Percentiles rank a stretch among this genome's conserved stretches.
phyloP scores from a whole-genome alignment of 352 stramenopile genomes.

The Pythium phragmitis region DNA sequence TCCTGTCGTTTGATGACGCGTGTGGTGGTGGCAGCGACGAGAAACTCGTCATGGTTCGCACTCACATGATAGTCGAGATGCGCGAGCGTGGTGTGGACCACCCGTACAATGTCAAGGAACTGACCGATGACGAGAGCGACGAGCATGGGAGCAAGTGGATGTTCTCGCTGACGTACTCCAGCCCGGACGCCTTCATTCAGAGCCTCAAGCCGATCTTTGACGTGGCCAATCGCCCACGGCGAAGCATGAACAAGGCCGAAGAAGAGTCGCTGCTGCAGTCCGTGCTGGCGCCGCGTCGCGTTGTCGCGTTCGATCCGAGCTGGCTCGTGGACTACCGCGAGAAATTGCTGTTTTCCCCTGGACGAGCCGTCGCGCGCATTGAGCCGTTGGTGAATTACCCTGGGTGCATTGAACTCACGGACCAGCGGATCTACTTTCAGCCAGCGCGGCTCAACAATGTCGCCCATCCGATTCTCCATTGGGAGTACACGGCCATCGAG shows the following conservation, averaged over 20 bases:
- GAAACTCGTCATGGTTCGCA: slow-evolving; percentile 70
- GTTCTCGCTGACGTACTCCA: slow-evolving; percentile 85
- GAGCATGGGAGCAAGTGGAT: slow-evolving; percentile 43
- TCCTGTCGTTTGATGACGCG: slow-evolving; percentile 48
- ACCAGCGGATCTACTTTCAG: slow-evolving; percentile 89
- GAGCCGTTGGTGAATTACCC: slow-evolving; percentile 90
- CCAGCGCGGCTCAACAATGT: slow-evolving; percentile 92
- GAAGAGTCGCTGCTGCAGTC: slow-evolving; percentile 77
- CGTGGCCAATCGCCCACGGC: slow-evolving; percentile 41
- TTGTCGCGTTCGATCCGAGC: slow-evolving; percentile 85
- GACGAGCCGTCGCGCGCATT: slow-evolving; percentile 86
- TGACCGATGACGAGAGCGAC: slow-evolving; percentile 14
- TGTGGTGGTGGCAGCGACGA: slow-evolving; percentile 28
- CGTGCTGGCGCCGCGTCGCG: slow-evolving; percentile 61
- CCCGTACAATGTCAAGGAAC: slow-evolving; percentile 70
- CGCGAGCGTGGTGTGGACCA: slow-evolving; percentile 83
- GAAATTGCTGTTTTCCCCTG: slow-evolving; percentile 60
- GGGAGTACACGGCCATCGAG: slow-evolving; percentile 76
- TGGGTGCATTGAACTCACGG: slow-evolving; percentile 91
- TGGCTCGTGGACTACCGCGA: slow-evolving; percentile 90
- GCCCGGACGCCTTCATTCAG: slow-evolving; percentile 76
- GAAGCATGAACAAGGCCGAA: slow-evolving; percentile 78
- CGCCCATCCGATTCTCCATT: slow-evolving; percentile 83
- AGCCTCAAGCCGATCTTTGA: slow-evolving; percentile 72
- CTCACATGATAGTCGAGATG: slow-evolving; percentile 71